Conservation (phyloP, 1,139 yeast species). For the Scheffersomyces titani region DNA sequence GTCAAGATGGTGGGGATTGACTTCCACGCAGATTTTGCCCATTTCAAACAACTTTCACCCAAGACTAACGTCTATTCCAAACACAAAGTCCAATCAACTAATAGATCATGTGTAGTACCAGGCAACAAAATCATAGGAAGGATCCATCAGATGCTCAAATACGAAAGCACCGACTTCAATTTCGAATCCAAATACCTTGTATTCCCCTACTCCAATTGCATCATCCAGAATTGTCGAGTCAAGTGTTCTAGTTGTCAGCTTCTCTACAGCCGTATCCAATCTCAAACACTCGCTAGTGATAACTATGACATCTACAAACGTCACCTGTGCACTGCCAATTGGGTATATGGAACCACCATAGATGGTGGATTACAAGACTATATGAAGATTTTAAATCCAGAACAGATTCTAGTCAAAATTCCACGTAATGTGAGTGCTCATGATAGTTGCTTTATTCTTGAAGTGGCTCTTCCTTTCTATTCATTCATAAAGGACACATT, state of each 20-base stretch:
- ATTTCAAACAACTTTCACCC: constrained; percentile 9
- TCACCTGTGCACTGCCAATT: constrained; percentile 23
- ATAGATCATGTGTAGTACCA: constrained; percentile 26
- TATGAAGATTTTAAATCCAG: constrained; percentile 28
- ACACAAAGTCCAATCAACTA: background rate
- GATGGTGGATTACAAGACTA: constrained; percentile 47
- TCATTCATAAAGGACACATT: constrained; percentile 21
- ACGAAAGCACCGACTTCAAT: constrained; percentile 5
- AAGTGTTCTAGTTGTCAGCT: constrained; percentile 27
- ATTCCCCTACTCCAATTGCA: constrained; percentile 39
- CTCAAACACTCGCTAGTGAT: constrained; percentile 4
- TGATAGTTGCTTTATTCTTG: constrained; percentile 38
- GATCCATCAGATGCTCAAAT: constrained; percentile 12
- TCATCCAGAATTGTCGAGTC: constrained; percentile 20
- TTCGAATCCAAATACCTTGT: constrained; percentile 26
- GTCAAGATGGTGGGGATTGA: constrained; percentile 35
- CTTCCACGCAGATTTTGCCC: constrained; percentile 25
- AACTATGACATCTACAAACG: constrained; percentile 12
- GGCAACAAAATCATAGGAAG: constrained; percentile 35
- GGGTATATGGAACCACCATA: constrained; percentile 36
- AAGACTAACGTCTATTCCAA: background rate
- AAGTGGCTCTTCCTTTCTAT: constrained; percentile 39
- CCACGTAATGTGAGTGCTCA: constrained; percentile 37
- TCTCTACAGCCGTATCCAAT: constrained; percentile 2
- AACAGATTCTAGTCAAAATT: constrained; percentile 25